Percentiles rank a stretch among this genome's conserved stretches.
These are phyloP conservation scores for Geotrichum fermentans DNA, from an alignment of 1,139 yeast genomes.

Conservation along the genomic window DNA sequence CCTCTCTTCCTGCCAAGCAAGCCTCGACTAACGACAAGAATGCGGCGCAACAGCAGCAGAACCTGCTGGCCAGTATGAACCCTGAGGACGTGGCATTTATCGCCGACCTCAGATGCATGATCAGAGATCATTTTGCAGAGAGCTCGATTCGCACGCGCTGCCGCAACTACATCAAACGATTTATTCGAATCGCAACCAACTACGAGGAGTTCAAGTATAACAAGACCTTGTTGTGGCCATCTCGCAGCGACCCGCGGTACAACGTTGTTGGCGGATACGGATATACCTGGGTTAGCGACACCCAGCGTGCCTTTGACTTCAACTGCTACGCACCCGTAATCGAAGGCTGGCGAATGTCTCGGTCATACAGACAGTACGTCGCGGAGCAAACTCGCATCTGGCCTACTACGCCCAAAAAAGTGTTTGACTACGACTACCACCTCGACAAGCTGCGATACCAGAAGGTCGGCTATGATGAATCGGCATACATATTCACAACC, in stretches of 20 bases:
- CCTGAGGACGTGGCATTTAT: constrained; percentile 33
- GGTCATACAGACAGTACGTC: constrained; percentile 30
- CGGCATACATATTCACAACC: constrained; percentile 29
- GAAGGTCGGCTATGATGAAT: constrained; percentile 30
- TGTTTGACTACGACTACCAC: constrained; percentile 35
- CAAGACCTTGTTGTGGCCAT: constrained; percentile 32
- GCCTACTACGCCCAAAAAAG: constrained; percentile 29
- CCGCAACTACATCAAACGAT: constrained; percentile 33
- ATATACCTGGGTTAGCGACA: constrained; percentile 34
- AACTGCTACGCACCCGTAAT: constrained; percentile 31
- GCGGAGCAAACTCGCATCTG: constrained; percentile 27
- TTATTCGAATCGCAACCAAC: constrained; percentile 34
- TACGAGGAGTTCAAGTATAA: constrained; percentile 34
- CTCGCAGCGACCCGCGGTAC: constrained; percentile 24
- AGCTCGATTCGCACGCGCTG: constrained; percentile 35
- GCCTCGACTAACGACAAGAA: neutral
- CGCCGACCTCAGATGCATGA: constrained; percentile 34
- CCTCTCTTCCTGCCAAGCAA: constrained; percentile 10
- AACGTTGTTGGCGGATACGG: constrained; percentile 34
- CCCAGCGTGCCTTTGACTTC: constrained; percentile 29
- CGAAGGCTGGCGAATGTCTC: constrained; percentile 37
- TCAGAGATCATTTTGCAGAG: constrained; percentile 36
- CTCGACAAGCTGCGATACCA: constrained; percentile 33
- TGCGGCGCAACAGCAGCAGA: constrained; percentile 9
- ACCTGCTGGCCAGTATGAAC: constrained; percentile 18